Percentiles rank a stretch among this genome's conserved stretches.
These are phyloP conservation scores for Penicillium sclerotigenum DNA, from an alignment of 2,329 filamentous ascomycete species.

Conservation along the genomic window DNA sequence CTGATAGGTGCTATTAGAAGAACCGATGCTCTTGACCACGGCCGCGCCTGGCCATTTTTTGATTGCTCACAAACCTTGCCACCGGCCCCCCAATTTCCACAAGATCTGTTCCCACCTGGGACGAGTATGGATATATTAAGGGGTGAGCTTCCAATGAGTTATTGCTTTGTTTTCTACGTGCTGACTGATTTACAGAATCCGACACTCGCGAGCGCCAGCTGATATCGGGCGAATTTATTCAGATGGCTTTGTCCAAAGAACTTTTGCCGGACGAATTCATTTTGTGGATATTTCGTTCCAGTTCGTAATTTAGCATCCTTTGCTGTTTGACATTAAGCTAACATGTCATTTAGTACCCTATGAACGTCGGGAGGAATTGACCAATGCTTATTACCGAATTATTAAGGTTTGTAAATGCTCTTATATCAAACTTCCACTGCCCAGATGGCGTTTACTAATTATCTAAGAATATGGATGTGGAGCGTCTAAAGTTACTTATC, in stretches of 20 bases:
- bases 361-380: conserved; percentile 56
- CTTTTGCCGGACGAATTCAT: conserved; percentile 62
- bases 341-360: conserved; percentile 44
- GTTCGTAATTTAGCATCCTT: conserved; percentile 22
- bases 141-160: conserved; percentile 25
- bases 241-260: conserved; percentile 43
- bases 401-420: conserved; percentile 48
- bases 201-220: conserved; percentile 58
- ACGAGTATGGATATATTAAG: conserved; percentile 33
- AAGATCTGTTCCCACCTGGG: conserved; percentile 27
- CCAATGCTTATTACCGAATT: conserved; percentile 57
- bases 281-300: conserved; percentile 56
- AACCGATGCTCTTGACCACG: conserved; percentile 56
- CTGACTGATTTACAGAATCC: conserved; percentile 39
- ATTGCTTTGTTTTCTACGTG: neutral
- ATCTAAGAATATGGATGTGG: conserved; percentile 24
- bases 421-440: neutral
- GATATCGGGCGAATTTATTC: conserved; percentile 55
- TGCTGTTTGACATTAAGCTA: neutral
- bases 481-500: conserved; percentile 33
- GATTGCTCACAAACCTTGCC: conserved; percentile 26
- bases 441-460: conserved; percentile 18
- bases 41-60: conserved; percentile 60
- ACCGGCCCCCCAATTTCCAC: conserved; percentile 35
- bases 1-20: conserved; percentile 57